These are phyloP conservation scores for Phytophthora aleatoria DNA, from an alignment of 352 stramenopile genomes.

Conservation along the genomic window DNA sequence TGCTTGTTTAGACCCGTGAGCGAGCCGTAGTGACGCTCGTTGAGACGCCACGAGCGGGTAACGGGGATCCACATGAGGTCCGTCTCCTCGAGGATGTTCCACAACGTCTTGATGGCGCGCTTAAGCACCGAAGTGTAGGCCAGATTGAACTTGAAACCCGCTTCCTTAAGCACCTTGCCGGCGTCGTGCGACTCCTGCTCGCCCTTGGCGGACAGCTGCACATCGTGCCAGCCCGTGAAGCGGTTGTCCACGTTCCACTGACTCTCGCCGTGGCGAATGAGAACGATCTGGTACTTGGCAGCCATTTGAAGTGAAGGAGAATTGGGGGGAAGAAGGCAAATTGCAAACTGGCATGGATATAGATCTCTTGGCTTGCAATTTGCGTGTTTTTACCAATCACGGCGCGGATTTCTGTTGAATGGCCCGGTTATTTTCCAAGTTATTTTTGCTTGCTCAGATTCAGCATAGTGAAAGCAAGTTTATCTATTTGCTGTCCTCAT, in stretches of 20 bases:
- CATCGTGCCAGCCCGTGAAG: slow-evolving; percentile 99
- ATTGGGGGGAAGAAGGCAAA: slow-evolving; percentile 31
- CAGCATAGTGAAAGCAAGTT: slow-evolving; percentile 13
- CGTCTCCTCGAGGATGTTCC: slow-evolving; percentile 96
- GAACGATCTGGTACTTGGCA: slow-evolving; percentile 87
- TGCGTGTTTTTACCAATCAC: slow-evolving; percentile 29
- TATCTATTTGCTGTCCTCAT: neutral
- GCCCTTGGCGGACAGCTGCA: slow-evolving; percentile 89
- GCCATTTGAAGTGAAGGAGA: slow-evolving; percentile 22
- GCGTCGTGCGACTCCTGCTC: slow-evolving; percentile 94
- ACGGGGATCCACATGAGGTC: slow-evolving; percentile 98
- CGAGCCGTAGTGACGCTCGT: slow-evolving; percentile 99
- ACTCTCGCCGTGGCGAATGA: slow-evolving; percentile 96
- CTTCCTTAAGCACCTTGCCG: slow-evolving; percentile 93
- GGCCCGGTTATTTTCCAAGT: neutral
- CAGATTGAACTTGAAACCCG: slow-evolving; percentile 94
- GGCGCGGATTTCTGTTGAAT: neutral
- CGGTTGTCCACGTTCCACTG: slow-evolving; percentile 98
- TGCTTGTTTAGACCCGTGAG: slow-evolving; percentile 99
- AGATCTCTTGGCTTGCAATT: slow-evolving; percentile 11
- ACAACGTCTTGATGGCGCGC: slow-evolving; percentile 97
- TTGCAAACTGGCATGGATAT: slow-evolving; percentile 35
- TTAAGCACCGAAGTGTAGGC: slow-evolving; percentile 97
- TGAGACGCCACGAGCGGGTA: slow-evolving; percentile 93
- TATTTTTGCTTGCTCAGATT: slow-evolving; percentile 20